Conservation (phyloP, 345 rosid genomes). For the Carallia brachiata region DNA sequence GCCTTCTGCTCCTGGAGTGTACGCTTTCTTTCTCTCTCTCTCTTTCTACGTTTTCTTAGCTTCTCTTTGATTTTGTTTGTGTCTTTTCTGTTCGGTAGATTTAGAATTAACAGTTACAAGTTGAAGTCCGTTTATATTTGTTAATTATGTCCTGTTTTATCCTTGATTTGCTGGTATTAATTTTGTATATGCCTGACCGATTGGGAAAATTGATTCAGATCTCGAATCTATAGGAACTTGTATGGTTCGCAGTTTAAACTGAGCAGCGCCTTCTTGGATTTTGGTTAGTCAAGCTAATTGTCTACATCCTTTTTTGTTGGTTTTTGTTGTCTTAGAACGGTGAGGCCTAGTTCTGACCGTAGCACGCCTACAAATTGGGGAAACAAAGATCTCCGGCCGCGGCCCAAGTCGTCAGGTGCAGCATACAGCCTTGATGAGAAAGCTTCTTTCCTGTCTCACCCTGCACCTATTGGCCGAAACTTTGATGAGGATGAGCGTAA, state of each 20-base stretch:
- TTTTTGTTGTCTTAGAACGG: constrained; percentile 11
- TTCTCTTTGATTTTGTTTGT: too few species aligned
- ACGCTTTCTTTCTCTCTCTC: constrained; percentile 25
- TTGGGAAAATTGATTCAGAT: not conserved
- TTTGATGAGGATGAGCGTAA: constrained; percentile 32
- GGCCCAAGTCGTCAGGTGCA: constrained; percentile 26
- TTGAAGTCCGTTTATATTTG: too few species aligned
- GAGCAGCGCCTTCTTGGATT: too few species aligned
- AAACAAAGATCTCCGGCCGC: constrained; percentile 27
- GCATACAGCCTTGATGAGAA: constrained; percentile 21
- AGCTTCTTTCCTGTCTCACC: constrained; percentile 21
- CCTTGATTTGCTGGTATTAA: too few species aligned
- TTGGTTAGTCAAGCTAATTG: not conserved
- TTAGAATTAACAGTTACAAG: too few species aligned
- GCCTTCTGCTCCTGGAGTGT: constrained; percentile 96
- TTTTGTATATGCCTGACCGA: too few species aligned
- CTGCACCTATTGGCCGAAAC: constrained; percentile 21
- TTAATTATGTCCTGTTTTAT: too few species aligned
- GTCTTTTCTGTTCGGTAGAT: too few species aligned
- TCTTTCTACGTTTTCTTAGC: not conserved
- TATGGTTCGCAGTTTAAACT: not conserved
- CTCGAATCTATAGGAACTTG: not conserved
- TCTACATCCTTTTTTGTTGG: not conserved
- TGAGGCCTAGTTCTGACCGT: constrained; percentile 19
- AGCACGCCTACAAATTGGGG: constrained; percentile 11